Conservation (phyloP, 2,329 filamentous ascomycete genomes). For the Cladosporium sp. region DNA sequence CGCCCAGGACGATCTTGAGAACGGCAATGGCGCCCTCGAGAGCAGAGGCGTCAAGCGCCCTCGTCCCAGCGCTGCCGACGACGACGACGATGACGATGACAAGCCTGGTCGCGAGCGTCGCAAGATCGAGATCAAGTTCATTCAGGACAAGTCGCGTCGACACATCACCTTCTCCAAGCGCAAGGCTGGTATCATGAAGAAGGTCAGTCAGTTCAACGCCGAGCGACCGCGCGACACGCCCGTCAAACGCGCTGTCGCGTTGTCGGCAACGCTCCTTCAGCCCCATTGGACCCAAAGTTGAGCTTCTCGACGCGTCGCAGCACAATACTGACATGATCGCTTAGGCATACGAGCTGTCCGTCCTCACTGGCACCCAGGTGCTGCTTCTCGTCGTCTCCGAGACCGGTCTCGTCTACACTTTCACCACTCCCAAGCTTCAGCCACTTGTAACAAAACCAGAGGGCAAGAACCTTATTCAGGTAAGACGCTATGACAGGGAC, state of each 20-base stretch:
- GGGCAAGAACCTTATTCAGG: slow-evolving; percentile 99
- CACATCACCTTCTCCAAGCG: slow-evolving; percentile 99
- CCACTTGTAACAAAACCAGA: slow-evolving; percentile 97
- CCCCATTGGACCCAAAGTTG: background rate
- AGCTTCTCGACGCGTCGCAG: background rate
- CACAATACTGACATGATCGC: slow-evolving; percentile 15
- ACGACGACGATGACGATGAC: slow-evolving; percentile 95
- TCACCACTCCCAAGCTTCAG: slow-evolving; percentile 97
- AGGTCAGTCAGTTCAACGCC: slow-evolving; percentile 56
- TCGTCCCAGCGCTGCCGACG: slow-evolving; percentile 65
- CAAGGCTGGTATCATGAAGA: slow-evolving; percentile 99
- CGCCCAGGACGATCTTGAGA: slow-evolving; percentile 56
- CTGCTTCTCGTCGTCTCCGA: slow-evolving; percentile 94
- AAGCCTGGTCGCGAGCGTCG: slow-evolving; percentile 96
- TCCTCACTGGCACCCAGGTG: slow-evolving; percentile 96
- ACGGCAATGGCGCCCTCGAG: slow-evolving; percentile 60
- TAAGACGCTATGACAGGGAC: slow-evolving; percentile 35
- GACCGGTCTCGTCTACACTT: slow-evolving; percentile 95
- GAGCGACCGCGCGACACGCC: slow-evolving; percentile 6
- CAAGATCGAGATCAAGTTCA: slow-evolving; percentile 99
- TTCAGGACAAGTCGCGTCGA: slow-evolving; percentile 97
- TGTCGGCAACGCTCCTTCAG: background rate
- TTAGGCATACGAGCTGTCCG: slow-evolving; percentile 94
- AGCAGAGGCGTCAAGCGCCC: slow-evolving; percentile 84
- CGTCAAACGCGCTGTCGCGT: slow-evolving; percentile 2